These are phyloP conservation scores for Nicotiana undulata DNA, from an alignment of 257 asterid species.

Conservation along the genomic window DNA sequence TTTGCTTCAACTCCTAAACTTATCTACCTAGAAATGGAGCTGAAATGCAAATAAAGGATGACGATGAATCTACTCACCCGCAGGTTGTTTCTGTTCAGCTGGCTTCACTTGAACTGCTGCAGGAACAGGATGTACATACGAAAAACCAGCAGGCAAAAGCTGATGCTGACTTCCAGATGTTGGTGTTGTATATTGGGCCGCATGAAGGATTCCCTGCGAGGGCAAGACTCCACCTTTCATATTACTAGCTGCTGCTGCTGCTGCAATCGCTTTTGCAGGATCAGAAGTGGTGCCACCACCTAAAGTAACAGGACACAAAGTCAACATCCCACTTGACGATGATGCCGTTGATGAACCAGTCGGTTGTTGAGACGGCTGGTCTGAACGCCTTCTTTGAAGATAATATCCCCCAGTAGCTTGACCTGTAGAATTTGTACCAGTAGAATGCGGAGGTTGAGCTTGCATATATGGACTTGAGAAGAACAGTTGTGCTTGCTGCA, in stretches of 20 bases:
- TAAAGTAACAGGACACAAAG: conserved; percentile 35
- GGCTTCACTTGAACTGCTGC: conserved; percentile 73
- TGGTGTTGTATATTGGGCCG: conserved; percentile 50
- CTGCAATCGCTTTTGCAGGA: conserved; percentile 86
- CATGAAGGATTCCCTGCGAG: conserved; percentile 46
- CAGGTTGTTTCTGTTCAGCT: conserved; percentile 78
- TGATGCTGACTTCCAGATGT: conserved; percentile 42
- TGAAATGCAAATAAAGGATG: background rate
- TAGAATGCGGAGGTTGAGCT: conserved; percentile 44
- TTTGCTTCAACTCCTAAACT: background rate
- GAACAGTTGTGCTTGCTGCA: conserved; percentile 62
- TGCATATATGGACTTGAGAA: conserved; percentile 56
- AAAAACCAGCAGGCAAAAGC: conserved; percentile 52
- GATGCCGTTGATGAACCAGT: conserved; percentile 29
- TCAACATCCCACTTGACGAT: conserved; percentile 43
- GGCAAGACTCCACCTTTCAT: conserved; percentile 51
- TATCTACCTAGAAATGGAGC: conserved; percentile 5
- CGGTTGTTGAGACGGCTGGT: conserved; percentile 50
- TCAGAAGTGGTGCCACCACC: conserved; percentile 51
- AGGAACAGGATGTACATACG: conserved; percentile 59
- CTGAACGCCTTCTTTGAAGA: conserved; percentile 48
- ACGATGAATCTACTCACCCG: conserved; percentile 42
- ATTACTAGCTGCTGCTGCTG: conserved; percentile 51
- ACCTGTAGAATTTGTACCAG: conserved; percentile 24
- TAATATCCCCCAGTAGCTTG: conserved; percentile 48